phyloP scores from a whole-genome alignment of 2,329 filamentous ascomycete species.

The Colletotrichum truncatum region DNA sequence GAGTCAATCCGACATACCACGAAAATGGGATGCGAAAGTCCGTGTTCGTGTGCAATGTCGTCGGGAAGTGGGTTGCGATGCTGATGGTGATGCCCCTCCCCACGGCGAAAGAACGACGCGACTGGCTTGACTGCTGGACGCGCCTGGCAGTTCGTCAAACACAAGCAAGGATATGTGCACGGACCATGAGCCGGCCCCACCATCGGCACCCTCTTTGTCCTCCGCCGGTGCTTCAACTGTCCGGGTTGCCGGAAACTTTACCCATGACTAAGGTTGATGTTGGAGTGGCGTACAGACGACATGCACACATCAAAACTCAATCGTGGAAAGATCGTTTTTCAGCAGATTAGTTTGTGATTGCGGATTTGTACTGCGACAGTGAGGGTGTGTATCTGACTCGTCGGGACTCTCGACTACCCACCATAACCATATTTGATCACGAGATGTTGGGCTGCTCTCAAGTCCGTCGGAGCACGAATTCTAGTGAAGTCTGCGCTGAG shows the following conservation, averaged over 20 bases:
- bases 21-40: no score
- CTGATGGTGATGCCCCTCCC: not conserved
- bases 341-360: no score
- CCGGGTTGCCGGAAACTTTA: not conserved
- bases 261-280: not conserved
- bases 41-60: no score
- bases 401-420: no score
- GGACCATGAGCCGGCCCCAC: conserved; percentile 9
- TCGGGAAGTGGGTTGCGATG: no score
- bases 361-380: no score
- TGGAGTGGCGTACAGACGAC: no score
- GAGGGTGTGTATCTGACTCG: no score
- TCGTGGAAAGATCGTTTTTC: not conserved
- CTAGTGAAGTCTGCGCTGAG: no score
- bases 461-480: no score
- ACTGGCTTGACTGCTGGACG: not conserved
- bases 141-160: conserved; percentile 1
- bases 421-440: no score
- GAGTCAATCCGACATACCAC: not conserved
- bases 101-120: conserved; percentile 5
- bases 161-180: not conserved
- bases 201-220: not conserved
- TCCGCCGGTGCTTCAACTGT: not conserved
- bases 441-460: no score
- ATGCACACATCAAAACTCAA: not conserved